Conservation (phyloP, 208 protist species). For the Acanthamoeba royreba region DNA sequence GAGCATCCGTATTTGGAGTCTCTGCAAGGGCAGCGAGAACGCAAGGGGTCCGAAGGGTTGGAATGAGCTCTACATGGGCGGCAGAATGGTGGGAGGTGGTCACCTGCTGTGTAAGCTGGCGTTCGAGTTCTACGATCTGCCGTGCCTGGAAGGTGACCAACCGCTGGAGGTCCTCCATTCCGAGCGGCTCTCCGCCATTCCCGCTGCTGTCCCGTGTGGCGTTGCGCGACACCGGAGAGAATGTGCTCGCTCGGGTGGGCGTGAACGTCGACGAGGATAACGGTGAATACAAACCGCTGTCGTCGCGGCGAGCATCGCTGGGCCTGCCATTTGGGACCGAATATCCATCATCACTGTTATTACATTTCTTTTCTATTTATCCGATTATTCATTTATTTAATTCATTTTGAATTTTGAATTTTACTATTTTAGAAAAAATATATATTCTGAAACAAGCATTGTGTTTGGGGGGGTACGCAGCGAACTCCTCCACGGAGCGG, state of each 20-base stretch:
- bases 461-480: too few relatives aligned
- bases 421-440: not conserved
- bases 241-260: too few relatives aligned
- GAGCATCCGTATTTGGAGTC: conserved; percentile 17
- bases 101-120: conserved; percentile 37
- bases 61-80: not conserved
- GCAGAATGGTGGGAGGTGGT: not conserved
- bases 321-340: too few relatives aligned
- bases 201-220: too few relatives aligned
- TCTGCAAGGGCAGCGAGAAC: not conserved
- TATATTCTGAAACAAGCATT: too few relatives aligned
- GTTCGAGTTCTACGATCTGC: conserved; percentile 25
- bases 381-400: not conserved
- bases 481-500: too few relatives aligned
- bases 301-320: too few relatives aligned
- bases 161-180: not conserved
- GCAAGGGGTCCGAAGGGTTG: not conserved
- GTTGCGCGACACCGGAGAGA: too few relatives aligned
- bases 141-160: conserved; percentile 18
- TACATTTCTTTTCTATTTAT: not conserved
- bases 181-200: not conserved
- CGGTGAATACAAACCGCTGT: too few relatives aligned
- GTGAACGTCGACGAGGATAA: too few relatives aligned
- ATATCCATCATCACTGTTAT: too few relatives aligned
- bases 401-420: too few relatives aligned